phyloP scores from a whole-genome alignment of 192 early-diverging fungal genomes.

The Tieghemiomyces parasiticus region DNA sequence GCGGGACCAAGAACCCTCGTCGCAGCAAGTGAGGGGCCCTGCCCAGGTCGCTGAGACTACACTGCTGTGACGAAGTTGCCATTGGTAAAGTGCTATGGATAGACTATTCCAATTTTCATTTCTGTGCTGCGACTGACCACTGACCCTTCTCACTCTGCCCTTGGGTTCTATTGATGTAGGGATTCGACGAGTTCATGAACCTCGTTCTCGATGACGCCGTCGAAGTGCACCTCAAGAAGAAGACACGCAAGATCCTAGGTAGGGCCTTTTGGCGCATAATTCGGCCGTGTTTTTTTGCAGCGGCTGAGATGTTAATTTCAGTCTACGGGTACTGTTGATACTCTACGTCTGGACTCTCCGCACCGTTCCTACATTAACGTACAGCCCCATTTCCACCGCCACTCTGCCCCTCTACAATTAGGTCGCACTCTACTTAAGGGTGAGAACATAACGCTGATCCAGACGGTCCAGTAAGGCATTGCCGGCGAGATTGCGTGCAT shows the following conservation, averaged over 20 bases:
- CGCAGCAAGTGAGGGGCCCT: too few relatives aligned
- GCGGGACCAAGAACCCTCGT: too few relatives aligned
- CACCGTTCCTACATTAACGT: not conserved
- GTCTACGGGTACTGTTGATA: not conserved
- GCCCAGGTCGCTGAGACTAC: too few relatives aligned
- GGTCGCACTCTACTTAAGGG: conserved; percentile 89
- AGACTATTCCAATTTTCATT: too few relatives aligned
- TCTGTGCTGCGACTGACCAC: too few relatives aligned
- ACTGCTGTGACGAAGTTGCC: too few relatives aligned
- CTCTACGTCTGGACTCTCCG: not conserved
- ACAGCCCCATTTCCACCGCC: not conserved
- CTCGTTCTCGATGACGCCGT: conserved; percentile 82
- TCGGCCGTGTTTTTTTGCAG: not conserved
- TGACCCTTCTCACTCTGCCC: too few relatives aligned
- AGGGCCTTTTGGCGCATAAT: conserved; percentile 21
- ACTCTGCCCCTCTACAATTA: conserved; percentile 12
- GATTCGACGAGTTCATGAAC: conserved; percentile 98
- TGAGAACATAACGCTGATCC: conserved; percentile 90
- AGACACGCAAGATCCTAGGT: conserved; percentile 58
- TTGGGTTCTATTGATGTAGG: too few relatives aligned
- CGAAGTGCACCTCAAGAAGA: conserved; percentile 71
- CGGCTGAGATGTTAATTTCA: not conserved
- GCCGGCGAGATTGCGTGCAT: too few relatives aligned
- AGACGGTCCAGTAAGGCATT: conserved; percentile 11
- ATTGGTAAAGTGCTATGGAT: too few relatives aligned